Evolutionary conservation across 2,329 filamentous ascomycete species (phyloP).

Genomic region (Verticillium klebahnii): DNA sequence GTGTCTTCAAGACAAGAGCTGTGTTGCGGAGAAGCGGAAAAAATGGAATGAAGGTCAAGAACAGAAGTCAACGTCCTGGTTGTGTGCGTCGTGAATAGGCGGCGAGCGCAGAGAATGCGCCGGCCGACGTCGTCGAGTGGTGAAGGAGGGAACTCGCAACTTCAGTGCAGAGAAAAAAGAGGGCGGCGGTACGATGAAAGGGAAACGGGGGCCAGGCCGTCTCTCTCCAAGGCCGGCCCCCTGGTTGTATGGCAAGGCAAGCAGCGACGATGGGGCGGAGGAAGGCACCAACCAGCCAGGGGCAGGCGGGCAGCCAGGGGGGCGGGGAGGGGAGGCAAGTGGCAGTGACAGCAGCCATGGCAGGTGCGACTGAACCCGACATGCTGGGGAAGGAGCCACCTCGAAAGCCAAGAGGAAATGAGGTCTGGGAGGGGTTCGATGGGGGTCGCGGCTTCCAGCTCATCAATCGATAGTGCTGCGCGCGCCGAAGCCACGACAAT

Average conservation of each 20-base stretch:
- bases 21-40: neutral
- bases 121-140: neutral
- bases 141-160: neutral
- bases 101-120: neutral
- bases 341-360: neutral
- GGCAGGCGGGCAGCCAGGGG: neutral
- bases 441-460: neutral
- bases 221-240: no score
- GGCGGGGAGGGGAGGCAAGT: neutral
- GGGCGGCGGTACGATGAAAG: neutral
- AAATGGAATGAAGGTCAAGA: constrained; percentile 9
- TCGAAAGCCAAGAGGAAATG: neutral
- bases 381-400: neutral
- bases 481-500: neutral
- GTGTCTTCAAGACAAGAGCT: constrained; percentile 3
- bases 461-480: neutral
- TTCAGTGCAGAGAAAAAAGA: neutral
- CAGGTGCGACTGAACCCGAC: neutral
- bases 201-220: neutral
- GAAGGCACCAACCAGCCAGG: neutral
- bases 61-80: constrained; percentile 4
- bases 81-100: neutral
- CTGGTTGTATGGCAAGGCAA: neutral
- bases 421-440: neutral
- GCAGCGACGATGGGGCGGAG: neutral